These are phyloP conservation scores for Trametopsis cervina DNA, from an alignment of 768 basidiomycete species.

Conservation along the genomic window DNA sequence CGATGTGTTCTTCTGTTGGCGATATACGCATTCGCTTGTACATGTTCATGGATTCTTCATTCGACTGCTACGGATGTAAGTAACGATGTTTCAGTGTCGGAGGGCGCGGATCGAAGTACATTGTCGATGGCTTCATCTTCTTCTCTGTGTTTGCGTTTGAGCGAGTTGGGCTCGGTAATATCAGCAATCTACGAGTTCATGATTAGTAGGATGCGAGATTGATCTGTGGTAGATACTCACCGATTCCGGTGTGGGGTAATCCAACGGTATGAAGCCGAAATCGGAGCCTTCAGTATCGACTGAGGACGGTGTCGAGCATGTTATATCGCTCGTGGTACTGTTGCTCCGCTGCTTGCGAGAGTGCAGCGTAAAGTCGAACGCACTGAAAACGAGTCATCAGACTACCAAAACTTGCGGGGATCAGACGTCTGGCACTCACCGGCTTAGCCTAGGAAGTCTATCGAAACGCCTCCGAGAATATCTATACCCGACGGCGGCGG, in stretches of 20 bases:
- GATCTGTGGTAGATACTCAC: constrained; percentile 3
- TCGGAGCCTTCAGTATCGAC: constrained; percentile 11
- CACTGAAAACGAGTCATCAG: not conserved
- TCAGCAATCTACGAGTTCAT: constrained; percentile 10
- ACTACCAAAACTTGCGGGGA: not conserved
- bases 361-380: constrained; percentile 2
- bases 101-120: constrained; percentile 5
- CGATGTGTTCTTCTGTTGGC: too few species aligned
- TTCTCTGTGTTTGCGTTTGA: constrained; percentile 18
- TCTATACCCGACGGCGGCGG: constrained; percentile 21
- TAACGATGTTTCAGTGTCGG: not conserved
- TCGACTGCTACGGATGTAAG: not conserved
- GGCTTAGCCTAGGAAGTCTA: not conserved
- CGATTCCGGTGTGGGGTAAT: constrained; percentile 10
- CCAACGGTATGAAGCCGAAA: not conserved
- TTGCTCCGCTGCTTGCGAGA: not conserved
- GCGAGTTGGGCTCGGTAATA: constrained; percentile 17
- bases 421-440: constrained; percentile 1
- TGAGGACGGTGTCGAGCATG: not conserved
- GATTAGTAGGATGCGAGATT: not conserved
- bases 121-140: constrained; percentile 7
- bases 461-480: constrained; percentile 6
- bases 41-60: too few species aligned
- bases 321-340: constrained; percentile 2
- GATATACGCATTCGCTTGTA: too few species aligned